These are phyloP conservation scores for Gossypium bickii DNA, from an alignment of 345 rosid genomes.

Conservation along the genomic window DNA sequence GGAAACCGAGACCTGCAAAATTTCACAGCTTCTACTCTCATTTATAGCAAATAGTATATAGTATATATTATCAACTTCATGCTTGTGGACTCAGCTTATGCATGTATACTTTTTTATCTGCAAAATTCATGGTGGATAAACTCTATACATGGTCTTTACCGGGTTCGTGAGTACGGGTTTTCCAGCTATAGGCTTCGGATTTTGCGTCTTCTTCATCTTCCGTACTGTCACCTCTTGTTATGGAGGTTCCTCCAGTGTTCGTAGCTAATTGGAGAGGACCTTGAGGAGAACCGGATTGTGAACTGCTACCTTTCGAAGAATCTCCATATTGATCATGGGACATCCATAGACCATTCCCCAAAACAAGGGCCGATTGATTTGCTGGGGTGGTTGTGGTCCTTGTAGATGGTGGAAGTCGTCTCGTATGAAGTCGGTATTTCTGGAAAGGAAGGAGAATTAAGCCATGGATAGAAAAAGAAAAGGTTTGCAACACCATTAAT, in stretches of 20 bases:
- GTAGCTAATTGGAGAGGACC: conserved; percentile 68
- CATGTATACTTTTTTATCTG: conserved; percentile 34
- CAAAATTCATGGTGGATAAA: conserved; percentile 51
- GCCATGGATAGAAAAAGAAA: neutral
- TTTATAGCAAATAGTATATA: conserved; percentile 23
- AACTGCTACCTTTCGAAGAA: conserved; percentile 45
- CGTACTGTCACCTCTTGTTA: conserved; percentile 54
- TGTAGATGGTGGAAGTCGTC: conserved; percentile 33
- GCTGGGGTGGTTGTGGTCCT: conserved; percentile 29
- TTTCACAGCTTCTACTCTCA: conserved; percentile 28
- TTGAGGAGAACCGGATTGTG: conserved; percentile 72
- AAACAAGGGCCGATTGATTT: conserved; percentile 43
- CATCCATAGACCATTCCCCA: conserved; percentile 55
- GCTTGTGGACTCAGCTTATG: conserved; percentile 40
- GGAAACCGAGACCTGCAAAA: conserved; percentile 54
- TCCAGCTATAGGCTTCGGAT: conserved; percentile 68
- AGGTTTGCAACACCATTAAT: neutral
- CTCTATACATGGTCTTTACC: conserved; percentile 45
- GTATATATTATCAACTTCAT: conserved; percentile 21
- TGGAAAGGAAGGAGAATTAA: conserved; percentile 28
- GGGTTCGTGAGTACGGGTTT: conserved; percentile 36
- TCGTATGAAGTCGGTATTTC: conserved; percentile 79
- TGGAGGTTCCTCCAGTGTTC: conserved; percentile 47
- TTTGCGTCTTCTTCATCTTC: conserved; percentile 72
- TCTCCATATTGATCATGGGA: conserved; percentile 48